Base-by-base conservation (phyloP, 345 rosid genomes). In the Citrus hindsii region DNA sequence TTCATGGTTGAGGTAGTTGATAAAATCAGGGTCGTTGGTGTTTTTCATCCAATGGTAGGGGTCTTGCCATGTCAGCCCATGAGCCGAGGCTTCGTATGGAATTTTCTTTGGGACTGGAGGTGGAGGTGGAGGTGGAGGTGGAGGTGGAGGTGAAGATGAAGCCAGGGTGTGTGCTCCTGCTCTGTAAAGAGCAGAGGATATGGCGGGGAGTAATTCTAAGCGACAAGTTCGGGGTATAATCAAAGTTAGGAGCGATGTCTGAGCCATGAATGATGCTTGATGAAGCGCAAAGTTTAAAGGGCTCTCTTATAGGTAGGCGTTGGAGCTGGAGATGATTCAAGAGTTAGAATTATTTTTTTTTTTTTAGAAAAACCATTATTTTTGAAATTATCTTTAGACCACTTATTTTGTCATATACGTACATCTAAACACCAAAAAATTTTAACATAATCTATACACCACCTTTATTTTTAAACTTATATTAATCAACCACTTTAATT, bases 21-120 rank as follows among this genome's bases (percentile, higher is more conserved):
- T 9, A 75, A 95, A 90, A 77, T 88, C 89, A 35, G 90, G 79
- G 80, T 91, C 90, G 19, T 72, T 55, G 22, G 87, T 87, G 75
- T 90, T 60, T 48, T 85, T 82, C 98, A 95, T 95, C 98, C 98
- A 95, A 76, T 75, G 89, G 86, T 84, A 92, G 10, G 93, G 98
- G 77, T 95, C 98, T 67, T 87, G 88, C 89, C 90, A 84, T 1
- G 93, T 85, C 67, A 75, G 76, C 7, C 93, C 95, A 66, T 89
- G 98, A 30, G 87, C 82, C 8, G 90, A 84, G 84, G 84, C 79
- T 0, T 84, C 35, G 84, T 85, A 87, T 9, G 95, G 94, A 37
- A 87, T 79, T 79, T 82, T 89, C 86, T 89, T 94, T 16, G 97
- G 83, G 59, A 75, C 58, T 3, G 30, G 30, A 30, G 30, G 81